Base-by-base conservation (phyloP, 2,329 filamentous ascomycete genomes). In the Myriosclerotinia scirpicola region DNA sequence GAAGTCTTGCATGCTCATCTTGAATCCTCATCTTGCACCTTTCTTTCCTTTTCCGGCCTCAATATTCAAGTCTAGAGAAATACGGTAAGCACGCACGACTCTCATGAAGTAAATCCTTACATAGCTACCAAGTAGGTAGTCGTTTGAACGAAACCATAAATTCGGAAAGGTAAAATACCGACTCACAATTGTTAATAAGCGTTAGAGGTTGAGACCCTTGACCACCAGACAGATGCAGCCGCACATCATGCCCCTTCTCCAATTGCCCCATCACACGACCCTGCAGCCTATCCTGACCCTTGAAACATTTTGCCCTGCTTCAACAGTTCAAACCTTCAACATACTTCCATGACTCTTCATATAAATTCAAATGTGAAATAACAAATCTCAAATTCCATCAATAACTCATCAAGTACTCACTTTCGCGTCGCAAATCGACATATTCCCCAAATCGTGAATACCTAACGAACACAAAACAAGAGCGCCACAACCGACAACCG, bases 211-310 rank as follows among this genome's bases (percentile, higher is more conserved):
- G n/a, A 22, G 14, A 20, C 38, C 15, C 15, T 42, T 22, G 44
- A 58, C 26, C 55, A 56, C 36, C 36, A 14, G 54, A 56, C 54
- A 15, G n/a, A 40, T 9, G 3, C 12, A 36, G 17, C 4, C 4
- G 22, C 14, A 14, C 17, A 46, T 46, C 40, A 44, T 22, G 6
- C 14, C 58, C 44, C 11, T 20, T 58, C 5, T 22, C 15, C 22
- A 6, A 12, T 26, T 34, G 1, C 30, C n/a, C n/a, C 58, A 50
- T 61, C 58, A 61, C 58, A 50, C 58, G 44, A 61, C 58, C 58
- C 20, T 46, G 20, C 26, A 46, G n/a, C 11, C 9, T 17, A 38
- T 38, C 20, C 44, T 20, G 30, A 50, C 30, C n/a, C 15, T 20
- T 38, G n/a, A 61, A 60, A 50, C 58, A 50, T 36, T 3, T 38